Base-by-base conservation (phyloP, 371 early-diverging fungal genomes). In the Mortierella sp. region DNA sequence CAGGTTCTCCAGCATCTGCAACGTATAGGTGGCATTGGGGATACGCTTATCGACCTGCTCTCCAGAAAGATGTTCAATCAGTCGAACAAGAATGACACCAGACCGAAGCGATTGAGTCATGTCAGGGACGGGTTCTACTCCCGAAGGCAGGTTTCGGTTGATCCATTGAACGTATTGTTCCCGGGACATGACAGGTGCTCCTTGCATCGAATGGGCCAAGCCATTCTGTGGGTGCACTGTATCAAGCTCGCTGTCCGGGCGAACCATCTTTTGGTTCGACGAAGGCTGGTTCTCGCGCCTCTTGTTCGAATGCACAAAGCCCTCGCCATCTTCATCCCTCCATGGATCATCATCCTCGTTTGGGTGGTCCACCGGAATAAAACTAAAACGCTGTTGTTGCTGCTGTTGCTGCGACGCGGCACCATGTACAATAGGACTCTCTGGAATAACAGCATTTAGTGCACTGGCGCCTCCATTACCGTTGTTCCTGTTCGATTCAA, bases 111-210 rank as follows among this genome's bases (percentile, higher is more conserved):
- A 88, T 30, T 72, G 66, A 14, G 80, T 72, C 66, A 90, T 62
- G 56, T 85, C 84, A 14, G 70, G 77, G 18, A 88, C 84, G 2
- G 71, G 63, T 0, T 82, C 83, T 7, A 81, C 81, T 7, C 73
- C 74, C 0, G 61, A 63, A 3, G 82, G 82, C 18, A 86, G 61
- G 59, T 85, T 75, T 15, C 81, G 69, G 70, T 90, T 88, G 48
- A 90, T 82, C 90, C 90, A 90, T n/a, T 74, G 68, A 26, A 88
- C 70, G 64, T 85, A 89, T 52, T 89, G 82, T 23, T 68, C 71
- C n/a, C 81, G 69, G 6, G 82, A 81, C 87, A 37, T 37, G 37
- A 9, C 3, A 58, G n/a, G 29, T 16, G 29, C 14, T 46, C 28
- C 1, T 48, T 51, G 43, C 37, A 2, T n/a, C 45, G 25, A 47